Base-by-base conservation (phyloP, 2,329 filamentous ascomycete genomes). In the Sporothrix schenckii region DNA sequence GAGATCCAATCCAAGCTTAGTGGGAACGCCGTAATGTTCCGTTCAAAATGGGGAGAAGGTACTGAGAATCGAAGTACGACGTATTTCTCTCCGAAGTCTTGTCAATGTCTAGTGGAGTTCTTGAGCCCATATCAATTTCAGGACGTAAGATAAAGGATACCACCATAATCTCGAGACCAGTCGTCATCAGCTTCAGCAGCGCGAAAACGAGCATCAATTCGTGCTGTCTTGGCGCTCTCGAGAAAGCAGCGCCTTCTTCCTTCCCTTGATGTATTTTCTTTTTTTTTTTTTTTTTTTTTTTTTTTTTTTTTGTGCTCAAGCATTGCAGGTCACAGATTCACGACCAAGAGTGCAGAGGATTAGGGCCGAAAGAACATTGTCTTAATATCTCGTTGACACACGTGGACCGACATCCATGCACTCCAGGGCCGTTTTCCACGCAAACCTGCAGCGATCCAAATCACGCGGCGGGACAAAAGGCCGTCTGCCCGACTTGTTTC, bases 111-210 rank as follows among this genome's bases (percentile, higher is more conserved):
- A 7, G 52, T 11, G 34, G 53, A 56, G 27, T 56, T 4, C 13
- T 30, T 34, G 56, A 44, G 11, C n/a, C 56, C 54, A 58, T 34
- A 44, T 61, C 34, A 61, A 44, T 60, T 11, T 60, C 56, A 44
- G 56, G 19, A 14, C 39, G 21, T 44, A 21, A 21, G 27, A 30
- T n/a, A 19, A 19, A 68, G 47, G 47, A 24, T 67, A n/a, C 65
- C n/a, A 56, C n/a, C 34, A 47, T 68, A 47, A 68, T 68, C 30
- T 68, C 50, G 66, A 39, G 39, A 52, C 50, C 19, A 56, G 34
- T 68, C 52, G 66, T 68, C 66, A 68, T 47, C 34, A 41, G 66
- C 58, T 56, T 68, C 66, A 58, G 66, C 52, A 19, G 21, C 6
- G 24, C 7, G 16, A 49, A 50, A 34, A 60, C 41, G 11, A 41